Evolutionary conservation across 2,329 filamentous ascomycete genomes (phyloP), one percentile per base, ranked within the genome.

Genomic region (Neocucurbitaria cava): DNA sequence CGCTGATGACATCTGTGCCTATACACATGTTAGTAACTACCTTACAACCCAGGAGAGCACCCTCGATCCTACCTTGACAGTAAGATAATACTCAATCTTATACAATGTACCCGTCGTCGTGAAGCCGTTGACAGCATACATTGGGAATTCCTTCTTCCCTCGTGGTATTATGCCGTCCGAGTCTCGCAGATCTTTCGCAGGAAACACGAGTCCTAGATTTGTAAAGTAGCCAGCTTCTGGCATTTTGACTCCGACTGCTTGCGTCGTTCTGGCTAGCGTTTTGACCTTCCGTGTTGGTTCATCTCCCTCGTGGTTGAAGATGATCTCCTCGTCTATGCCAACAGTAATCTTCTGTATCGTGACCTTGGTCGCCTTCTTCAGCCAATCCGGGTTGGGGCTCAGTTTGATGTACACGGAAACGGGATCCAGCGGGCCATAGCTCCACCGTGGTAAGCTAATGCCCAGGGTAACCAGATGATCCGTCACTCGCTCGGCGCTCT

Each of bases 251-350:
- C 91, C 90, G 26, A 99, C 88, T 0, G 82, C 80, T 69, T 97
- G 91, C 1, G 89, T 89, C 66, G 94, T 90, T 75, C 92, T 95
- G 23, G 90, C 89, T 62, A 99, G 81, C 52, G 88, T 90, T 76
- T 96, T 97, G 64, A 92, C 82, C 76, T 96, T 97, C 62, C 91
- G 91, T 28, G 90, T 90, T 24, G 93, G 92, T 73, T 98, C 95
- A 71, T 98, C 95, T 44, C 95, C 95, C 77, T 98, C 94, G 26
- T 95, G 95, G 64, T 99, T 98, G 78, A 91, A 99, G n/a, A 95
- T 96, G 54, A 98, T 96, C 73, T 98, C 94, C 77, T 99, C 95
- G 71, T 98, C 95, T 65, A 99, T 96, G 11, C 87, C 87, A 38
- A 98, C 88, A 1, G 92, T 96, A 64, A 99, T 95, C 71, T 95